Evolutionary conservation across 2,329 filamentous ascomycete species (phyloP).

Genomic region (Penicillium sp.): DNA sequence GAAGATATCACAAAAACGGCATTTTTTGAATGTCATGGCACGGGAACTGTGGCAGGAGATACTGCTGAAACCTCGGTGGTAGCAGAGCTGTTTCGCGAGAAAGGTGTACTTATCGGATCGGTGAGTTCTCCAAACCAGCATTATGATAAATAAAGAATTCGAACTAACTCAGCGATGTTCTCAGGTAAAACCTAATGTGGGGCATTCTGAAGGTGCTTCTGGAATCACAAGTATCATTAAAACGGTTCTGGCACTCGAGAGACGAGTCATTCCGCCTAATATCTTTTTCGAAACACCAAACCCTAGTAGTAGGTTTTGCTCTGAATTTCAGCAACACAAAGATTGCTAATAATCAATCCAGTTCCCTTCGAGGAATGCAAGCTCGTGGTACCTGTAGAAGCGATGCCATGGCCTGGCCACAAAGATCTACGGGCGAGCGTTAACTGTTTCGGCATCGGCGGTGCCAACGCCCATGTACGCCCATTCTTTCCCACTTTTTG

Average conservation of each 20-base stretch:
- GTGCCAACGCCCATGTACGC: constrained; percentile 17
- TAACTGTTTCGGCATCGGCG: constrained; percentile 19
- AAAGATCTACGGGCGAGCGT: constrained; percentile 8
- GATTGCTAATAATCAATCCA: not conserved
- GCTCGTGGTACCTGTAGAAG: constrained; percentile 6
- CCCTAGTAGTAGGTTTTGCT: constrained; percentile 9
- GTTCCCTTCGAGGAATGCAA: constrained; percentile 7
- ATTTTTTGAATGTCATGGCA: constrained; percentile 14
- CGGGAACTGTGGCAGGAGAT: constrained; percentile 12
- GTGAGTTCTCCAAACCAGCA: not conserved
- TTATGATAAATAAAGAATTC: not conserved
- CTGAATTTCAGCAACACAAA: no score
- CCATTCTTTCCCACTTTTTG: no score
- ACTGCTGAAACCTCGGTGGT: constrained; percentile 3
- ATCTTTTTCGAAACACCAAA: constrained; percentile 29
- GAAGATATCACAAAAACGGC: constrained; percentile 5
- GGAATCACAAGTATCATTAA: constrained; percentile 44
- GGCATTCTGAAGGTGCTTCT: constrained; percentile 43
- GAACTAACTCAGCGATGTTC: not conserved
- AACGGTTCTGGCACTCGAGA: constrained; percentile 37
- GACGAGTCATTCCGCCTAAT: constrained; percentile 19
- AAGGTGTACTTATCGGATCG: constrained; percentile 2
- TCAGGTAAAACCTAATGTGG: constrained; percentile 36
- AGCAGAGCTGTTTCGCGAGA: constrained; percentile 1
- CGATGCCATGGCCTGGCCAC: constrained; percentile 8